phyloP scores from a whole-genome alignment of 2,329 filamentous ascomycete genomes.

The Botrytis fragariae region DNA sequence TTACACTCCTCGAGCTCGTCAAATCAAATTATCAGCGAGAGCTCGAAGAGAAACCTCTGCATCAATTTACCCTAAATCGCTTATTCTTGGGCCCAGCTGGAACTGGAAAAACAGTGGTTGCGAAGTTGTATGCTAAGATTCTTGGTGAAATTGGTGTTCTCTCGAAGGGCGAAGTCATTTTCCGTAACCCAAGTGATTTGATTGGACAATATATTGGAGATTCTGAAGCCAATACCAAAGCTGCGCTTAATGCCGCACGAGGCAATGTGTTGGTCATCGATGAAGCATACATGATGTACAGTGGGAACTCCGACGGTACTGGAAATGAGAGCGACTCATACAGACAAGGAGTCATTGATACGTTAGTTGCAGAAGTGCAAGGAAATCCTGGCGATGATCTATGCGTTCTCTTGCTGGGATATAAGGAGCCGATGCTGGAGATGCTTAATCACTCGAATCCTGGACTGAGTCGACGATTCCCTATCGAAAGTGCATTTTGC shows the following conservation, averaged over 20 bases:
- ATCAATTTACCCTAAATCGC: constrained; percentile 63
- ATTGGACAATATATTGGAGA: constrained; percentile 55
- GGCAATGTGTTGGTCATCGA: constrained; percentile 55
- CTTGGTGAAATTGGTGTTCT: constrained; percentile 58
- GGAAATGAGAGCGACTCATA: constrained; percentile 52
- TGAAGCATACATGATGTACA: constrained; percentile 54
- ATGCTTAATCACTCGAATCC: constrained; percentile 58
- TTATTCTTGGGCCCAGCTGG: constrained; percentile 72
- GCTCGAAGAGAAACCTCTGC: constrained; percentile 56
- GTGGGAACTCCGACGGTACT: constrained; percentile 25
- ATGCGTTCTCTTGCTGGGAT: constrained; percentile 66
- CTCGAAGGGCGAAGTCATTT: constrained; percentile 48
- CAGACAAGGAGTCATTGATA: constrained; percentile 67
- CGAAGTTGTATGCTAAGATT: constrained; percentile 67
- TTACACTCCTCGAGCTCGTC: constrained; percentile 54
- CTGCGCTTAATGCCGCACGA: constrained; percentile 60
- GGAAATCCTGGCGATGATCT: constrained; percentile 66
- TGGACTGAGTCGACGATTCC: constrained; percentile 64
- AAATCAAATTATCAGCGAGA: constrained; percentile 58
- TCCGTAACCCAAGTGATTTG: constrained; percentile 41
- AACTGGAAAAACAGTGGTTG: constrained; percentile 73
- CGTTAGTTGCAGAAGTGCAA: constrained; percentile 69
- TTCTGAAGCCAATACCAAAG: constrained; percentile 68
- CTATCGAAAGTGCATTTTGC: constrained; percentile 57
- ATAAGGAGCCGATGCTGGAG: constrained; percentile 62